Base-by-base conservation (phyloP, 176 grass and related monocot genomes). In the Ananas comosus region DNA sequence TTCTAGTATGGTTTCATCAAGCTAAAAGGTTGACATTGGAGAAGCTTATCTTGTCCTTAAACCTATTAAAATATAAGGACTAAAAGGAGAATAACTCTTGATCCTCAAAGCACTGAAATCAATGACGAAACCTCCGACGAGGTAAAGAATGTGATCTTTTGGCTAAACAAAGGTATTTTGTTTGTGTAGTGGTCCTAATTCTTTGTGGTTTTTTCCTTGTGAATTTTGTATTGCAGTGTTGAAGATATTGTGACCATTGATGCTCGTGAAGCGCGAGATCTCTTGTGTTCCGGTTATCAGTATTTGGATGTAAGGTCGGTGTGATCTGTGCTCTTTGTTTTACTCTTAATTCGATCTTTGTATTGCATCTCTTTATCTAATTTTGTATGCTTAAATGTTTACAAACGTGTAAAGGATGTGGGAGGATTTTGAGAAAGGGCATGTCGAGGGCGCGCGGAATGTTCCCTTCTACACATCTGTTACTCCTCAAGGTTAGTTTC, bases 391-490 rank as follows among this genome's bases (percentile, higher is more conserved):
- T 59, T 59, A 42, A 42, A 42, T 42, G 4, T 42, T 42, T 42
- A 6, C 33, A 42, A 42, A 42, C 33, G 5, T 69, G 7, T 7
- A 52, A 79, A 84, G 82, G 56, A 27, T 84, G 82, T 28, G 49
- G 52, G 70, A 84, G 50, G 76, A 69, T 17, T 84, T 74, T 69
- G 82, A 84, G 25, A 68, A 50, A 18, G 76, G 71, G 48, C 76
- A 84, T 68, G 71, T 79, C 24, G 82, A 79, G 51, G 82, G 82
- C 23, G 65, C 82, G 8, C 69, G 69, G 49, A 84, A 84, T 19
- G 49, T 84, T 79, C 49, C 82, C n/a, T 84, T 79, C 57, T 84
- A 84, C 71, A 70, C 70, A 16, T 84, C 76, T 79, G 75, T 84
- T 10, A 79, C 82, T 54, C 76, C 76, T 70, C 49, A 69, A 75